Conservation (phyloP, 768 basidiomycete genomes). For the Russula ochroleuca region DNA sequence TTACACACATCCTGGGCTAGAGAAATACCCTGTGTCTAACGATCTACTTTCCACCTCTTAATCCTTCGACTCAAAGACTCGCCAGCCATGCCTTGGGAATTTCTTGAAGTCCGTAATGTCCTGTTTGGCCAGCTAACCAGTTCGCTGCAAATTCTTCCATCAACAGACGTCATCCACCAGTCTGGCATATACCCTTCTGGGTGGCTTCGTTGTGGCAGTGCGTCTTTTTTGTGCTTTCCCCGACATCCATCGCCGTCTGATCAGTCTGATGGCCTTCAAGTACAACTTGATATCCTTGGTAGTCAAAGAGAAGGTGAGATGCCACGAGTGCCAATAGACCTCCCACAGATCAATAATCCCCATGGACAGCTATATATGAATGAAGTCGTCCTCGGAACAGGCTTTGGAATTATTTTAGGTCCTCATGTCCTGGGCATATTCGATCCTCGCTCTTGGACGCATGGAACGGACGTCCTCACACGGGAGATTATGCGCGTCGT, state of each 20-base stretch:
- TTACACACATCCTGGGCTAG: not conserved
- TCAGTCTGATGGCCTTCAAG: slow-evolving; percentile 39
- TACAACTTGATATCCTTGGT: slow-evolving; percentile 82
- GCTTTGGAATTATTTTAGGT: slow-evolving; percentile 60
- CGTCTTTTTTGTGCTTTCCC: slow-evolving; percentile 23
- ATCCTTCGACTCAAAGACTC: not conserved
- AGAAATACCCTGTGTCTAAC: not conserved
- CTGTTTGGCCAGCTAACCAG: not conserved
- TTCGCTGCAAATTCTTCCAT: slow-evolving; percentile 31
- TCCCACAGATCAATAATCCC: not conserved
- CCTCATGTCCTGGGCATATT: slow-evolving; percentile 70
- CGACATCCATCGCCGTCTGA: not conserved
- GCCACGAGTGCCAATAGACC: not conserved
- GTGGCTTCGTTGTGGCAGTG: slow-evolving; percentile 51
- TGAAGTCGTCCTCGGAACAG: slow-evolving; percentile 89
- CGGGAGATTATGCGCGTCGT: slow-evolving; percentile 85
- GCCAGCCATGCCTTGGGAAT: slow-evolving; percentile 18
- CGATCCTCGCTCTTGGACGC: slow-evolving; percentile 72
- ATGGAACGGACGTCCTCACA: slow-evolving; percentile 56
- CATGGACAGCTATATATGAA: slow-evolving; percentile 69
- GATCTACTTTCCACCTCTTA: not conserved
- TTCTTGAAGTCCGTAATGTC: slow-evolving; percentile 26
- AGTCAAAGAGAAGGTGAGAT: slow-evolving; percentile 69
- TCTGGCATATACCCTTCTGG: slow-evolving; percentile 59
- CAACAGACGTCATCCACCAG: slow-evolving; percentile 49